A percentile compares a stretch with the other conserved stretches of the same genome.
Evolutionary conservation across 805 yeast species (phyloP).

Genomic region (Grigorovia jiainica): DNA sequence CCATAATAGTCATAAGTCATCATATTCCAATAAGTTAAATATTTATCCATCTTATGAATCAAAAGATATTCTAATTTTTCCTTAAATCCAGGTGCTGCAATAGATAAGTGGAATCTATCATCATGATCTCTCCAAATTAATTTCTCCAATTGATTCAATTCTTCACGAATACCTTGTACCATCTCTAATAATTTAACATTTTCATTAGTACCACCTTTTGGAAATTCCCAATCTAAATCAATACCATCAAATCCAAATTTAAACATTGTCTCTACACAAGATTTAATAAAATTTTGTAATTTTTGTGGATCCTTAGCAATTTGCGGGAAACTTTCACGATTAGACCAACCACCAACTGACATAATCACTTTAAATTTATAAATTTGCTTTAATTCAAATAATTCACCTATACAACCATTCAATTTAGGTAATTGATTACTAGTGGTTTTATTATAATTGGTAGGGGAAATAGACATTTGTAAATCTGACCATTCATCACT

Average conservation of each 20-base stretch:
- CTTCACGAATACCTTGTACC: constrained; percentile 32
- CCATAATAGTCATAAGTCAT: constrained; percentile 92
- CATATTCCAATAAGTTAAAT: constrained; percentile 65
- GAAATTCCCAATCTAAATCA: constrained; percentile 95
- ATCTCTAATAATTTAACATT: constrained; percentile 37
- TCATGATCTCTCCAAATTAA: constrained; percentile 11
- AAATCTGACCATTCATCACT: constrained; percentile 63
- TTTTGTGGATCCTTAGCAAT: constrained; percentile 32
- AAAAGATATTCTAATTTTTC: constrained; percentile 37
- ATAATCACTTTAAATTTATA: constrained; percentile 42
- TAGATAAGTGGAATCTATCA: constrained; percentile 40
- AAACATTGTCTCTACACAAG: constrained; percentile 39
- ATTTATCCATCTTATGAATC: constrained; percentile 45
- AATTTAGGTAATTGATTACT: constrained; percentile 8
- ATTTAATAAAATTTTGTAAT: constrained; percentile 38
- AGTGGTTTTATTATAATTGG: neutral
- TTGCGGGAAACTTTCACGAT: constrained; percentile 38
- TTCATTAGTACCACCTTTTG: constrained; percentile 36
- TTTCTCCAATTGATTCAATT: constrained; percentile 33
- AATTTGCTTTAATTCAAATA: constrained; percentile 30
- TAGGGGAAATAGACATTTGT: constrained; percentile 27
- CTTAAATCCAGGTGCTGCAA: constrained; percentile 68
- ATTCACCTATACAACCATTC: constrained; percentile 43
- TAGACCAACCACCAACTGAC: constrained; percentile 82
- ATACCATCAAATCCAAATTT: constrained; percentile 75